Base-by-base conservation (phyloP, 805 yeast genomes). In the Kuraishia hungarica region DNA sequence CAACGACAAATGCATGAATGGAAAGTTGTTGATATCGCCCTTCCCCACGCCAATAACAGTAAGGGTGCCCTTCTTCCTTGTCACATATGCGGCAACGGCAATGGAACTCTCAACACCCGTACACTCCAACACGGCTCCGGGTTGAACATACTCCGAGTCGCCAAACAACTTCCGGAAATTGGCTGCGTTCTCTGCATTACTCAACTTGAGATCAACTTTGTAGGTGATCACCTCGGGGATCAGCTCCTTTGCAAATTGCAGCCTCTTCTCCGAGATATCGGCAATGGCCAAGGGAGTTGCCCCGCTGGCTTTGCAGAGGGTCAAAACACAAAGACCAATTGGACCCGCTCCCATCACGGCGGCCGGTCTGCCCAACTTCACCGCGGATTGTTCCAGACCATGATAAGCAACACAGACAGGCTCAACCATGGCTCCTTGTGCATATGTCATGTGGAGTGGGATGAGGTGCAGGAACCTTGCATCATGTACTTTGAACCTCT, bases 271-370 rank as follows among this genome's bases (percentile, higher is more conserved):
- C 53, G 73, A 68, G 48, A 80, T 64, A 62, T 80, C 84, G 4
- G 82, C 76, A 59, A 80, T 77, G 20, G 73, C 75, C 19, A 81
- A 58, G 29, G 84, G 84, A 35, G 76, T 70, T 4, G 82, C 81
- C 23, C 85, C 85, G 1, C 77, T 71, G 15, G 82, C 83, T 39
- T 73, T 70, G 11, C 82, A 82, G 51, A 79, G 63, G 2, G 74
- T 58, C 52, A 81, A 72, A 24, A 80, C 66, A 48, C 77, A 72
- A 35, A 80, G 65, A 17, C 85, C 85, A 59, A 81, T 81, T n/a
- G 85, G 84, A 22, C 85, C 84, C 19, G 83, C 83, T 53, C 86
- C 86, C 48, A 77, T 72, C 53, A 81, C 69, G 51, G 77, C 63
- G 13, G 71, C 72, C 23, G 80, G 78, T 58, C 75, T 75, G 53